A percentile compares a stretch with the other conserved stretches of the same genome.
These are phyloP conservation scores for Wilcoxina mikolae DNA, from an alignment of 495 filamentous ascomycete genomes.

Conservation along the genomic window DNA sequence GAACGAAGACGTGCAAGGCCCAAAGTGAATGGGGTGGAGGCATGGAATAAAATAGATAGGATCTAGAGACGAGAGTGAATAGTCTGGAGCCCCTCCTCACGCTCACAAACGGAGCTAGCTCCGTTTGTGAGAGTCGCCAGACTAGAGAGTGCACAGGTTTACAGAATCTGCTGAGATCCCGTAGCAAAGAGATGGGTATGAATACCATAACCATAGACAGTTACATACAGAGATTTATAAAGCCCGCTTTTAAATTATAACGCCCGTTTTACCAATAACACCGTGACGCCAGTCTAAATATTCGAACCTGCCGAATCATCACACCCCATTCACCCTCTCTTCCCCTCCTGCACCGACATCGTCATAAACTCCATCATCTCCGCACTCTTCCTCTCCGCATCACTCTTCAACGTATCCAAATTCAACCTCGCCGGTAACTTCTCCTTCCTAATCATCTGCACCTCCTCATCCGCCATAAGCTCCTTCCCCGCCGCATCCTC, in stretches of 20 bases:
- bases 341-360: not conserved
- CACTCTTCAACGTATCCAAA: conserved; percentile 34
- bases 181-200: not conserved
- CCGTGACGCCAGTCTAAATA: not conserved
- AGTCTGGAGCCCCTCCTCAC: too few species aligned
- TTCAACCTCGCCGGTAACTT: conserved; percentile 39
- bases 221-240: not conserved
- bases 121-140: not conserved
- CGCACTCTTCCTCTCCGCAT: conserved; percentile 36
- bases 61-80: too few species aligned
- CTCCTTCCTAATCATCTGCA: conserved; percentile 42
- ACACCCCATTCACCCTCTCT: not conserved
- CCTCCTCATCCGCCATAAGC: conserved; percentile 46
- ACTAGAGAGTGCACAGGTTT: not conserved
- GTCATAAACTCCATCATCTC: conserved; percentile 21
- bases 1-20: too few species aligned
- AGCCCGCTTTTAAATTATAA: not conserved
- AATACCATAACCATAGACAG: not conserved
- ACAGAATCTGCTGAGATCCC: not conserved
- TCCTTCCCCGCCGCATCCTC: conserved; percentile 42
- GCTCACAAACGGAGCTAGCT: not conserved
- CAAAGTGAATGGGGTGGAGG: too few species aligned
- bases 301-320: not conserved
- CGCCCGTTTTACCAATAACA: not conserved
- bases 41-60: too few species aligned